Base-by-base conservation (phyloP, 352 stramenopile species). In the Thraustochytrium striatum region DNA sequence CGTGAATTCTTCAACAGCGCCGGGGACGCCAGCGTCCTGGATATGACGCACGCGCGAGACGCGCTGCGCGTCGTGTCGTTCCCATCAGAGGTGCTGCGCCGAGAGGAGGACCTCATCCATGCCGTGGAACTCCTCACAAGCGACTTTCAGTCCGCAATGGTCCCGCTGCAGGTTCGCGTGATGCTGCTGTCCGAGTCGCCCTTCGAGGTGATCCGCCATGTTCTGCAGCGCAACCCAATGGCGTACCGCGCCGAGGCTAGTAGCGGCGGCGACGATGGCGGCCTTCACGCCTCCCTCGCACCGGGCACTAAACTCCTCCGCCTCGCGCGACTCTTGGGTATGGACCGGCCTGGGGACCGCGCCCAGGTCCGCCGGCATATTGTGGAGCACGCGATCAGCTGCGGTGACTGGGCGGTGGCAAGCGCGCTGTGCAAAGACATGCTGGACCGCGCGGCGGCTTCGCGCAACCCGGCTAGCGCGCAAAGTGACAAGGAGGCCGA, bases 1-100 rank as follows among this genome's bases (percentile, higher is more conserved):
- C 44, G 61, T 35, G 65, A 75, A n/a, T 75, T 62, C 32, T 75
- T 75, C 25, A 75, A 75, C 65, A 75, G 65, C 50, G 43, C 65
- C 13, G 52, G 30, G 32, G 65, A 75, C 50, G 25, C 43, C 16
- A 43, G 44, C 43, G 44, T 30, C 30, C 9, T 16, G 7, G 65
- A 75, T 11, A 75, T 75, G 65, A 9, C 16, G 11, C 43, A 68
- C 9, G 65, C 65, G n/a, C 32, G 36, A 9, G 8, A 61, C 9
- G 52, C 50, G 3, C 65, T 75, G n/a, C 43, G 52, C 30, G 52
- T 43, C 41, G 13, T 75, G 25, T 43, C 65, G 11, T 75, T 75
- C 35, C 30, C 65, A 13, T 75, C 65, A 21, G 33, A 58, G 50
- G 41, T 39, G 5, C 41, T 75, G 44, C 65, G 32, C 1, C 41